These are phyloP conservation scores for Aspergillus terreus DNA, from an alignment of 2,329 filamentous ascomycete species.

Conservation along the genomic window DNA sequence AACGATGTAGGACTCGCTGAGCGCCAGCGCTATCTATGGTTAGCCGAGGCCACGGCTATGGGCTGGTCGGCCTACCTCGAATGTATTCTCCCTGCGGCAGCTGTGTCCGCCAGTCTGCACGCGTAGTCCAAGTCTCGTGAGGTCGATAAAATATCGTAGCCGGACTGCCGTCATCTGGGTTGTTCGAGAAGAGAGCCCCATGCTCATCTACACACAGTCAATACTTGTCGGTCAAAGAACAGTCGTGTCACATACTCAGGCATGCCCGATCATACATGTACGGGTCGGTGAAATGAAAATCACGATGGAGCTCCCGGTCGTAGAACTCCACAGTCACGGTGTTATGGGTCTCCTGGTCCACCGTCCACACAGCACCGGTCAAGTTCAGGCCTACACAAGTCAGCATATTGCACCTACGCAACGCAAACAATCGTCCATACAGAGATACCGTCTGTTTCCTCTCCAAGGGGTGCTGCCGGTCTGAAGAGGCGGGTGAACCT, in stretches of 20 bases:
- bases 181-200: conserved; percentile 80
- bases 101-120: conserved; percentile 83
- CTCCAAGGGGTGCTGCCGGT: conserved; percentile 94
- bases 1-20: conserved; percentile 87
- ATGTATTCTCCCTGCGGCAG: conserved; percentile 85
- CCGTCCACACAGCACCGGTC: conserved; percentile 93
- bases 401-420: conserved; percentile 16
- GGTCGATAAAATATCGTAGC: conserved; percentile 93
- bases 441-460: conserved; percentile 88
- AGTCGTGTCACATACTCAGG: conserved; percentile 52
- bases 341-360: conserved; percentile 88
- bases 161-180: conserved; percentile 62
- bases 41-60: background rate
- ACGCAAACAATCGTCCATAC: conserved; percentile 35
- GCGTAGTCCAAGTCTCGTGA: conserved; percentile 92
- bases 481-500: conserved; percentile 82
- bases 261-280: conserved; percentile 96
- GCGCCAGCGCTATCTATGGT: conserved; percentile 63
- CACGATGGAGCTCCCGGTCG: conserved; percentile 83
- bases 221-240: conserved; percentile 1
- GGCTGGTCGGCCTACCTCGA: conserved; percentile 40
- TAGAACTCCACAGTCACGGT: conserved; percentile 98
- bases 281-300: conserved; percentile 97
- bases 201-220: conserved; percentile 57
- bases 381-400: conserved; percentile 64